phyloP scores from a whole-genome alignment of 306 rosid genomes.

The Gastrolobium bilobum region DNA sequence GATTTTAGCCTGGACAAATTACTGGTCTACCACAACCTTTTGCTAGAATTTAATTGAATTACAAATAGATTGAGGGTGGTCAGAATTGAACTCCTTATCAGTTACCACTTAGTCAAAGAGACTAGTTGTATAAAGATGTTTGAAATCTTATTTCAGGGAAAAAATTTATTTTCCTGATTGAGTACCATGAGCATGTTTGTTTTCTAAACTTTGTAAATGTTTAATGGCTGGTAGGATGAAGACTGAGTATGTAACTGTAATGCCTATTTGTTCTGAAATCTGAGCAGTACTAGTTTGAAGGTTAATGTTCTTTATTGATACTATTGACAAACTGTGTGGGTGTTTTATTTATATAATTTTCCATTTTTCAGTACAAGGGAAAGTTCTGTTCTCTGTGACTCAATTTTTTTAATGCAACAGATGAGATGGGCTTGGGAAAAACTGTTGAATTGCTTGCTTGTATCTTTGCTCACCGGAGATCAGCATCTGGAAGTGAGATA shows the following conservation, averaged over 20 bases:
- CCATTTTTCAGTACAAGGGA: constrained; percentile 9
- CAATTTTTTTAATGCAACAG: constrained; percentile 56
- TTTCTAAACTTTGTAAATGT: neutral
- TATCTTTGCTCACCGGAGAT: constrained; percentile 78
- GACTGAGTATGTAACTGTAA: constrained; percentile 9
- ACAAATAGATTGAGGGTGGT: neutral
- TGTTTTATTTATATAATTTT: constrained; percentile 24
- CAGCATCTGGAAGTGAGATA: constrained; percentile 61
- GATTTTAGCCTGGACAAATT: neutral
- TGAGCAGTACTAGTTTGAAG: constrained; percentile 15
- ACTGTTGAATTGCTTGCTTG: constrained; percentile 96
- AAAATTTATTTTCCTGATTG: constrained; percentile 8
- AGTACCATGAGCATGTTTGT: neutral
- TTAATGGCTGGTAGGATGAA: neutral
- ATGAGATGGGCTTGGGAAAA: constrained; percentile 98
- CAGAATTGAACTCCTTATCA: neutral
- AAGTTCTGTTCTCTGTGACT: constrained; percentile 43
- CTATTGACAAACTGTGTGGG: constrained; percentile 32
- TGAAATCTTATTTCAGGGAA: neutral
- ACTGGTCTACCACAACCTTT: neutral
- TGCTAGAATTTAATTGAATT: neutral
- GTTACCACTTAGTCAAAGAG: neutral
- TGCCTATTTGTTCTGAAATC: constrained; percentile 3
- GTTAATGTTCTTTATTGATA: constrained; percentile 9
- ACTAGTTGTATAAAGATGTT: no score